Evolutionary conservation across 257 asterid genomes (phyloP).

Genomic region (Nicotiana tomentosiformis): DNA sequence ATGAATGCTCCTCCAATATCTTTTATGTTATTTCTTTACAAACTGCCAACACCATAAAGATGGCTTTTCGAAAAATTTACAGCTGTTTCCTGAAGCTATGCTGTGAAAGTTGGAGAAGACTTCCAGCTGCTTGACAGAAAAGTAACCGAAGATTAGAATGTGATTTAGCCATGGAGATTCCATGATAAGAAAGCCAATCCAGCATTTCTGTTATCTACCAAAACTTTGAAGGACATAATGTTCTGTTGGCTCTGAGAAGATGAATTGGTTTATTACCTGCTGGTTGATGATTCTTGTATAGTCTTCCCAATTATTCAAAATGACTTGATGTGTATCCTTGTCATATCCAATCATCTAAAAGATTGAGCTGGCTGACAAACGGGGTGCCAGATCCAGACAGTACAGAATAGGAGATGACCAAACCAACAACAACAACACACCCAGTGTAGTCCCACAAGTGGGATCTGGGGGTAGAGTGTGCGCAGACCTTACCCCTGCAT

Average conservation of each 20-base stretch:
- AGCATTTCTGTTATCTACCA: not conserved
- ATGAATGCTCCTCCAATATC: not conserved
- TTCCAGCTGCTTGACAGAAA: not conserved
- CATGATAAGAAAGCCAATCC: not conserved
- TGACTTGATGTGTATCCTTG: not conserved
- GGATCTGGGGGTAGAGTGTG: too few relatives aligned
- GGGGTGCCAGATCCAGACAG: not conserved
- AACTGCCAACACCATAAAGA: not conserved
- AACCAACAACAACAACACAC: too few relatives aligned
- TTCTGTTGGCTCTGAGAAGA: not conserved
- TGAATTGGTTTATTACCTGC: not conserved
- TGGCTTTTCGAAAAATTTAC: not conserved
- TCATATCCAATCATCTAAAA: not conserved
- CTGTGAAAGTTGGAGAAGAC: not conserved
- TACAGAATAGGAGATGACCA: not conserved
- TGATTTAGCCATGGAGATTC: not conserved
- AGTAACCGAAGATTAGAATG: not conserved
- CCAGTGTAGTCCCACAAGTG: too few relatives aligned
- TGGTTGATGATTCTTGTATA: not conserved
- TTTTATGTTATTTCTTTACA: not conserved
- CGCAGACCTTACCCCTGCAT: not conserved
- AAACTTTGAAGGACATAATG: not conserved
- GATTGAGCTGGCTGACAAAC: not conserved
- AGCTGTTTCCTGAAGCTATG: slow-evolving; percentile 1
- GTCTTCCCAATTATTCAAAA: not conserved